Evolutionary conservation across 352 stramenopile genomes (phyloP), one percentile per base, ranked within the genome.

Genomic region (Phytophthora multivora): DNA sequence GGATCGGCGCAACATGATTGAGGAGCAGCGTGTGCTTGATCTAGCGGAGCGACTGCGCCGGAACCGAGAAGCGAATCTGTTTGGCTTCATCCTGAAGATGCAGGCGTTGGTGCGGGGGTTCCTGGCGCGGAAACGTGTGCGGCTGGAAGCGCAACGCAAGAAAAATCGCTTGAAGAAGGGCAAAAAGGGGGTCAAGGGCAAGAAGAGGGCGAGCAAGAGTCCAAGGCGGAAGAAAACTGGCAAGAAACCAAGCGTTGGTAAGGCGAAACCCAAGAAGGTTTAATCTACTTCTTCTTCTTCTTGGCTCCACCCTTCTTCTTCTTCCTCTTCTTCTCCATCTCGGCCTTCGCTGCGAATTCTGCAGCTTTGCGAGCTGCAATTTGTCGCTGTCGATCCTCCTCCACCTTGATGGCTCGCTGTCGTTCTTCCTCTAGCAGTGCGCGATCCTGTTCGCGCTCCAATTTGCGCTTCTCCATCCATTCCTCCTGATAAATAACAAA

Each of bases 281-380:
- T 59, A 56, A 74, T 31, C 26, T 67, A 66, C 41, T 73, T 66
- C 49, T 88, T 83, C 61, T 86, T 86, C 71, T 92, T 92, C 66
- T 87, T 88, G 31, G 55, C 67, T 16, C 47, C 56, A 19, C 66
- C 69, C 23, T 81, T 83, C 49, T 92, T 93, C 49, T 86, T 90
- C 70, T 90, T 90, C 55, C 91, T 90, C 69, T 90, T 91, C 71
- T 90, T 90, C 38, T 93, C 84, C 53, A 93, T 74, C 63, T 93
- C 84, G 4, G 73, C 67, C 39, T 79, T 75, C n/a, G 80, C 85
- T 4, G 81, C 77, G 38, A 88, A 89, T 56, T 91, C 85, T 50
- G 77, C 75, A 18, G 83, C 82, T 52, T 91, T 91, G 28, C 85
- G 77, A 38, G 74, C 81, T 8, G 85, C 79, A 19, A 89, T 15